These are phyloP conservation scores for Termitomyces sp. DNA, from an alignment of 768 basidiomycete genomes.

Conservation along the genomic window DNA sequence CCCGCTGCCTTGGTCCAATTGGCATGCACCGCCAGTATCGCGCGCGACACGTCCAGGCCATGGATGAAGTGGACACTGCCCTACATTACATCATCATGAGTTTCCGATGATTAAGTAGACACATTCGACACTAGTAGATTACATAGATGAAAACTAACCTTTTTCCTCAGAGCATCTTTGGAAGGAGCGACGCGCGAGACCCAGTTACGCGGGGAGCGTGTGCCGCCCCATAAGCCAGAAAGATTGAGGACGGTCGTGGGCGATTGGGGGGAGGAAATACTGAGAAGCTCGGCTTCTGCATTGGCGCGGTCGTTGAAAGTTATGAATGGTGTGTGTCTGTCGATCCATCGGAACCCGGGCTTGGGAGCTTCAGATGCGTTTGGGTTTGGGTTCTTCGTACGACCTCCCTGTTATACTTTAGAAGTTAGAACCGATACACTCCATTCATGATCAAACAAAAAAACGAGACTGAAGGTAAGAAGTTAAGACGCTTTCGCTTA, in stretches of 20 bases:
- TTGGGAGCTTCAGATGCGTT: slow-evolving; percentile 7
- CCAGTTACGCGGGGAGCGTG: slow-evolving; percentile 49
- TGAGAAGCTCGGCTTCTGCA: slow-evolving; percentile 57
- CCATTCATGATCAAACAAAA: neutral
- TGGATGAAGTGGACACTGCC: slow-evolving; percentile 63
- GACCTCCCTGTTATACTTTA: neutral
- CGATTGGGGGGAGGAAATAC: slow-evolving; percentile 31
- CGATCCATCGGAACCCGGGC: slow-evolving; percentile 40
- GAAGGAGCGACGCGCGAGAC: slow-evolving; percentile 51
- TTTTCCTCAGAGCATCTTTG: slow-evolving; percentile 50
- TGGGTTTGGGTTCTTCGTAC: slow-evolving; percentile 1
- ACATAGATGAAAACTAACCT: slow-evolving; percentile 32
- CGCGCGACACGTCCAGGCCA: slow-evolving; percentile 57
- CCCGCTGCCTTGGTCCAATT: slow-evolving; percentile 43
- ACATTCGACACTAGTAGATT: neutral
- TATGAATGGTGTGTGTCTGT: slow-evolving; percentile 50
- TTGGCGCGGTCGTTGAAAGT: slow-evolving; percentile 40
- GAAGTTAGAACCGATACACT: neutral
- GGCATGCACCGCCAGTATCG: slow-evolving; percentile 55
- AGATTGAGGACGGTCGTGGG: slow-evolving; percentile 60
- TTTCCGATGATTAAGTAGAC: too few species aligned
- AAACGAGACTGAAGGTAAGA: neutral
- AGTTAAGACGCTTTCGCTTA: slow-evolving; percentile 26
- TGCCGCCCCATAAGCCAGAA: slow-evolving; percentile 61
- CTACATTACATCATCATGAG: too few species aligned